Evolutionary conservation across 257 asterid species (phyloP).

Genomic region (Primulina huaijiensis): DNA sequence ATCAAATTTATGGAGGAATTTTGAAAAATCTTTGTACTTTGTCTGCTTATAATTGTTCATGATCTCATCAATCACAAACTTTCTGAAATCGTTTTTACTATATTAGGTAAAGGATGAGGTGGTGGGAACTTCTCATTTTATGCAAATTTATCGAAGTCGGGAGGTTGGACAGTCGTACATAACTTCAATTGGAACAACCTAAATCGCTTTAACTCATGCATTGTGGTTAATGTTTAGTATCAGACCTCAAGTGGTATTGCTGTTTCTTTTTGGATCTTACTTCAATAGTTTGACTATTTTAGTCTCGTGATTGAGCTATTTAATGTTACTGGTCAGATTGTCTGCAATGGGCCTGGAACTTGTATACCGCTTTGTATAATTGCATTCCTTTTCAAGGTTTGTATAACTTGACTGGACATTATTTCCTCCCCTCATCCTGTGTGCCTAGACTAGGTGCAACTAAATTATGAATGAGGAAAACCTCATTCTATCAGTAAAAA

Average conservation of each 20-base stretch:
- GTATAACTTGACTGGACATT: constrained; percentile 17
- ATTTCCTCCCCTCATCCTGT: constrained; percentile 1
- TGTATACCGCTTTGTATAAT: constrained; percentile 77
- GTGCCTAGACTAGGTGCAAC: constrained; percentile 20
- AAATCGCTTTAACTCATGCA: not conserved
- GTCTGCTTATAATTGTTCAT: not conserved
- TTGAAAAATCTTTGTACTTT: not conserved
- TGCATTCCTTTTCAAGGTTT: constrained; percentile 76
- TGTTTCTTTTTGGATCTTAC: not conserved
- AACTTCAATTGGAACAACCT: not conserved
- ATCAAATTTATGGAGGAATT: too few species aligned
- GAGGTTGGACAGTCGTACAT: constrained; percentile 71
- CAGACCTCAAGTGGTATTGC: not conserved
- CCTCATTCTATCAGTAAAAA: not conserved
- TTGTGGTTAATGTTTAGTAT: not conserved
- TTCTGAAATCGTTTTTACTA: constrained; percentile 24
- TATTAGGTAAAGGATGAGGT: constrained; percentile 49
- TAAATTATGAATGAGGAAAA: constrained; percentile 5
- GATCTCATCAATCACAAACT: constrained; percentile 5
- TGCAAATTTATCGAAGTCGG: constrained; percentile 89
- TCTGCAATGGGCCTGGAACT: constrained; percentile 97
- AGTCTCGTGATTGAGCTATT: not conserved
- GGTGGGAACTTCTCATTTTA: constrained; percentile 49
- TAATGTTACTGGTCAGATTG: constrained; percentile 44
- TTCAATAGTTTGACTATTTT: not conserved